Conservation (phyloP, 768 basidiomycete species). For the Tulasnella sp. region DNA sequence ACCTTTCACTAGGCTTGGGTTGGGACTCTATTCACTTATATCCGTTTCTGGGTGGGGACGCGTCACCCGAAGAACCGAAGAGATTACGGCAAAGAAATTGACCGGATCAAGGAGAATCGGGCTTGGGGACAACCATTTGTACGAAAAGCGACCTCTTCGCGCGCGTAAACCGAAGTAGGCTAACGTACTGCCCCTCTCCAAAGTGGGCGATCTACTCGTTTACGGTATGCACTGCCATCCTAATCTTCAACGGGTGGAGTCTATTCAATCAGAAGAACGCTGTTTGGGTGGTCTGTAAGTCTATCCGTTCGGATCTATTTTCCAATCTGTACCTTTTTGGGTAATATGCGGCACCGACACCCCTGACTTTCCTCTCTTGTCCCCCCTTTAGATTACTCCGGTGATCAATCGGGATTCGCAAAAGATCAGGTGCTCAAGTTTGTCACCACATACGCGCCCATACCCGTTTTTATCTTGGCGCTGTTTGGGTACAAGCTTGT, state of each 20-base stretch:
- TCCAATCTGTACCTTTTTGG: not conserved
- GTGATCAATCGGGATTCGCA: not conserved
- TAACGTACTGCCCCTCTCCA: not conserved
- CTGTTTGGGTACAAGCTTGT: slow-evolving; percentile 25
- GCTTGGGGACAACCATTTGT: slow-evolving; percentile 17
- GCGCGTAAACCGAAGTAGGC: not conserved
- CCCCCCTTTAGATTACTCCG: not conserved
- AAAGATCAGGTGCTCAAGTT: slow-evolving; percentile 14
- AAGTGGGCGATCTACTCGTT: slow-evolving; percentile 23
- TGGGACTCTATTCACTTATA: slow-evolving; percentile 11
- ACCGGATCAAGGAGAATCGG: not conserved
- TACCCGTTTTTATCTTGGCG: slow-evolving; percentile 22
- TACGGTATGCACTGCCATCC: slow-evolving; percentile 19
- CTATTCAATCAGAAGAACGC: slow-evolving; percentile 9
- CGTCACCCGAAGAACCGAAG: not conserved
- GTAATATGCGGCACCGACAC: not conserved
- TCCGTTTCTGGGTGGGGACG: slow-evolving; percentile 3
- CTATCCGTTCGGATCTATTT: not conserved
- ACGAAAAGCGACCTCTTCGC: not conserved
- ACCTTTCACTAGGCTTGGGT: slow-evolving; percentile 18
- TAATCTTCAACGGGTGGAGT: slow-evolving; percentile 25
- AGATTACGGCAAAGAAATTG: not conserved
- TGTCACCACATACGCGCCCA: slow-evolving; percentile 14
- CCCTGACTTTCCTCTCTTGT: not conserved
- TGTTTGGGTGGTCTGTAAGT: slow-evolving; percentile 3